Evolutionary conservation across 805 yeast species (phyloP).

Genomic region (Ogataea parapolymorpha): DNA sequence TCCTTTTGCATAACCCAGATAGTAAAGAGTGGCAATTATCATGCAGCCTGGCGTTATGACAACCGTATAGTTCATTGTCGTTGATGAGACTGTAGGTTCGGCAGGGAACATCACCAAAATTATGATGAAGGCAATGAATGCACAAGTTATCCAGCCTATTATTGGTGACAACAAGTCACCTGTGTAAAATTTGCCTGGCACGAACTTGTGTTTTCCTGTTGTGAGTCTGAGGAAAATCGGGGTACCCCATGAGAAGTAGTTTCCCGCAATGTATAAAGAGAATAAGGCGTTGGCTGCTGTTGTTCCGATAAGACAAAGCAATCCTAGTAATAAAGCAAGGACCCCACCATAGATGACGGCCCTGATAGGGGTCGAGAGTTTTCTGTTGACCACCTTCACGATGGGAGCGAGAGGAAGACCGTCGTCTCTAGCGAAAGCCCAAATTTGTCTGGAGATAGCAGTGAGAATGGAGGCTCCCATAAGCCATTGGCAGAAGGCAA

Average conservation of each 20-base stretch:
- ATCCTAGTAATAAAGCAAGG: constrained; percentile 37
- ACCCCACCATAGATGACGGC: constrained; percentile 41
- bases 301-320: constrained; percentile 39
- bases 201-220: constrained; percentile 38
- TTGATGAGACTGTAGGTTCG: constrained; percentile 16
- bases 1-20: constrained; percentile 49
- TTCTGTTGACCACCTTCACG: constrained; percentile 42
- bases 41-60: constrained; percentile 42
- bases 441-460: constrained; percentile 48
- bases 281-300: constrained; percentile 47
- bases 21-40: constrained; percentile 51
- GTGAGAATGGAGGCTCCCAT: constrained; percentile 46
- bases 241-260: constrained; percentile 42
- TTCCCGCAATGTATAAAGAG: constrained; percentile 44
- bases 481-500: constrained; percentile 46
- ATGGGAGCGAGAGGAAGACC: constrained; percentile 44
- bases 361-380: constrained; percentile 41
- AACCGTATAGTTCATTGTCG: constrained; percentile 35
- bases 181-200: constrained; percentile 42
- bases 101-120: constrained; percentile 41
- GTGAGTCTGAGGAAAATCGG: constrained; percentile 42
- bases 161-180: constrained; percentile 34
- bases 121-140: constrained; percentile 31
- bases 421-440: constrained; percentile 52
- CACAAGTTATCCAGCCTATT: constrained; percentile 34